Evolutionary conservation across 2,329 filamentous ascomycete species (phyloP).

Genomic region (Lachnellula hyalina): DNA sequence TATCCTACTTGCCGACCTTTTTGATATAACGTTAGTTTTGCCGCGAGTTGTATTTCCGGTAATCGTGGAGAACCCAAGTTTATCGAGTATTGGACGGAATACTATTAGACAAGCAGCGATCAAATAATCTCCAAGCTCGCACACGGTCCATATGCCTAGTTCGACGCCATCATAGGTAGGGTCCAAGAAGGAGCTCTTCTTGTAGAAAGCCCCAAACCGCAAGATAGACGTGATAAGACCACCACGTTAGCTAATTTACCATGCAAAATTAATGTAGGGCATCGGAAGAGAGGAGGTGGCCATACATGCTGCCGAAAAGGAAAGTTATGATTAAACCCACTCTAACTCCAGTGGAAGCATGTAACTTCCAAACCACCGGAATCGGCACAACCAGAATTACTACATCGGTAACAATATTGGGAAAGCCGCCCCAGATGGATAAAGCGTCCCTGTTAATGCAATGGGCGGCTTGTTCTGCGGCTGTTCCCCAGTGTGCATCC

Average conservation of each 20-base stretch:
- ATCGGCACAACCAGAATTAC: background rate
- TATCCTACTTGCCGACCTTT: too few relatives aligned
- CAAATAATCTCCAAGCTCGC: background rate
- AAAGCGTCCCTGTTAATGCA: background rate
- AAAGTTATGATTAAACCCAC: constrained; percentile 1
- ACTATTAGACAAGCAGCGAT: background rate
- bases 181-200: background rate
- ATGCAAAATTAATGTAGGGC: background rate
- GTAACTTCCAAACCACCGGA: background rate
- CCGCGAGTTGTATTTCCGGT: too few relatives aligned
- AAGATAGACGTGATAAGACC: constrained; percentile 3
- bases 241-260: background rate
- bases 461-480: too few relatives aligned
- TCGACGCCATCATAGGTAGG: background rate
- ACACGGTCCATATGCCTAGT: constrained; percentile 1
- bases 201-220: constrained; percentile 2
- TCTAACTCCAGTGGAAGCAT: background rate
- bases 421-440: background rate
- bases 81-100: background rate
- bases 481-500: too few relatives aligned
- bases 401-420: background rate
- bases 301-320: background rate
- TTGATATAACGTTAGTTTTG: too few relatives aligned
- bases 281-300: background rate
- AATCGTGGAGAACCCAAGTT: background rate